phyloP scores from a whole-genome alignment of 495 filamentous ascomycete genomes.

The Penicillium longicatenatum region DNA sequence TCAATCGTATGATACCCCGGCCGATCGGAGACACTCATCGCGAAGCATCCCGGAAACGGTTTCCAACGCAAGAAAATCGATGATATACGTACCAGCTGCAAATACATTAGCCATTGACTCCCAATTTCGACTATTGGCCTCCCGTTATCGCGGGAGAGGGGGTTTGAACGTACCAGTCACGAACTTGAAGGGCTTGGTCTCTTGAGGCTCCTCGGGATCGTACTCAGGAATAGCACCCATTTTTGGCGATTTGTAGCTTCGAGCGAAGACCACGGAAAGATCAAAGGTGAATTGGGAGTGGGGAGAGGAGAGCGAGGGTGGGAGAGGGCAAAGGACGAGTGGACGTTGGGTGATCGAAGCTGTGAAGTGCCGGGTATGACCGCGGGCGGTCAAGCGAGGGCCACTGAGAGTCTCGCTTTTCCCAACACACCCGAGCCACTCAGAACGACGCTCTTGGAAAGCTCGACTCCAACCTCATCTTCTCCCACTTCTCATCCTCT shows the following conservation, averaged over 20 bases:
- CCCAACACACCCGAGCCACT: conserved; percentile 43
- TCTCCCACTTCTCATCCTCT: conserved; percentile 20
- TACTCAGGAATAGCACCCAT: conserved; percentile 66
- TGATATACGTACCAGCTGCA: conserved; percentile 47
- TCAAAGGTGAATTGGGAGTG: conserved; percentile 7
- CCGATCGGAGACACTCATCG: conserved; percentile 19
- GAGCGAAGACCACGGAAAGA: conserved; percentile 20
- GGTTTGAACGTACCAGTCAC: conserved; percentile 82
- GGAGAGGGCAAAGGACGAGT: conserved; percentile 25
- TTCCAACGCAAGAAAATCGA: conserved; percentile 20
- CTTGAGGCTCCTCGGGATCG: conserved; percentile 82
- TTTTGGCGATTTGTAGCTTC: conserved; percentile 39
- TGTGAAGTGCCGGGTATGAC: conserved; percentile 43
- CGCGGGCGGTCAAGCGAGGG: conserved; percentile 49
- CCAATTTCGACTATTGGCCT: conserved; percentile 31
- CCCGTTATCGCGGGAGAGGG: conserved; percentile 27
- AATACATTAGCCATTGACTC: conserved; percentile 50
- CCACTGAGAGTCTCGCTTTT: conserved; percentile 46
- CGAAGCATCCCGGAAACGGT: conserved; percentile 12
- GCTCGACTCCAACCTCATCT: conserved; percentile 29
- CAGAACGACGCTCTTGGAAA: conserved; percentile 29
- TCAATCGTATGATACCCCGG: conserved; percentile 29
- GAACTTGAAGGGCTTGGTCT: conserved; percentile 99
- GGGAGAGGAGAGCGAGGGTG: conserved; percentile 24
- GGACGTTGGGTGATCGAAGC: conserved; percentile 41